Conservation (phyloP, 805 yeast species). For the Wickerhamomyces chaumierensis region DNA sequence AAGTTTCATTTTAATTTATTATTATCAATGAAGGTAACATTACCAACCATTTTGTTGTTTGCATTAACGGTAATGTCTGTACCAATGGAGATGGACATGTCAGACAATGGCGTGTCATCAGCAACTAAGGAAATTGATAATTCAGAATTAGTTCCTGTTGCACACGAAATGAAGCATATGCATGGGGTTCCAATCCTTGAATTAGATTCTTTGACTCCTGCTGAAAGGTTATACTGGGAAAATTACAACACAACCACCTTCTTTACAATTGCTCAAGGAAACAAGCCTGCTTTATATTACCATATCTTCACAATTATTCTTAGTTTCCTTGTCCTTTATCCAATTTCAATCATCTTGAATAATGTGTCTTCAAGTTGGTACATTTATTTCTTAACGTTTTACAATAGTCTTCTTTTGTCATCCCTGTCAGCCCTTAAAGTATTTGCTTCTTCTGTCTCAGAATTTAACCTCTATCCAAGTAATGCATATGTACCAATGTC, state of each 20-base stretch:
- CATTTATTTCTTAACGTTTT: conserved; percentile 41
- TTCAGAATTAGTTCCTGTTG: conserved; percentile 24
- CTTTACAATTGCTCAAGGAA: conserved; percentile 41
- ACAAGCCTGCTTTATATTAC: conserved; percentile 37
- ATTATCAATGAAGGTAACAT: too few relatives aligned
- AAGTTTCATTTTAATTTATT: too few relatives aligned
- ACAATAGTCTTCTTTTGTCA: conserved; percentile 31
- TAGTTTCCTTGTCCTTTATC: conserved; percentile 49
- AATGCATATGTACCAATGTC: conserved; percentile 66
- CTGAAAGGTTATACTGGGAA: conserved; percentile 71
- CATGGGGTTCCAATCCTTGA: conserved; percentile 72
- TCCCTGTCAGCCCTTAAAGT: conserved; percentile 46
- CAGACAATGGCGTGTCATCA: conserved; percentile 2
- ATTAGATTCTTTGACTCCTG: conserved; percentile 48
- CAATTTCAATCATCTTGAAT: conserved; percentile 54
- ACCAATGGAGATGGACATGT: conserved; percentile 17
- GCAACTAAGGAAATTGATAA: conserved; percentile 4
- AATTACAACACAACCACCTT: conserved; percentile 67
- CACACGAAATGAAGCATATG: conserved; percentile 34
- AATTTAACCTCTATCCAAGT: conserved; percentile 48
- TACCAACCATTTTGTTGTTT: too few relatives aligned
- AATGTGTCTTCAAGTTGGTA: conserved; percentile 48
- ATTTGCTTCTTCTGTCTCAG: conserved; percentile 48
- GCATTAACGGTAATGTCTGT: too few relatives aligned
- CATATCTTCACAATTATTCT: conserved; percentile 38